Conservation (phyloP, 2,329 filamentous ascomycete genomes). For the Cordyceps cateniannulata region DNA sequence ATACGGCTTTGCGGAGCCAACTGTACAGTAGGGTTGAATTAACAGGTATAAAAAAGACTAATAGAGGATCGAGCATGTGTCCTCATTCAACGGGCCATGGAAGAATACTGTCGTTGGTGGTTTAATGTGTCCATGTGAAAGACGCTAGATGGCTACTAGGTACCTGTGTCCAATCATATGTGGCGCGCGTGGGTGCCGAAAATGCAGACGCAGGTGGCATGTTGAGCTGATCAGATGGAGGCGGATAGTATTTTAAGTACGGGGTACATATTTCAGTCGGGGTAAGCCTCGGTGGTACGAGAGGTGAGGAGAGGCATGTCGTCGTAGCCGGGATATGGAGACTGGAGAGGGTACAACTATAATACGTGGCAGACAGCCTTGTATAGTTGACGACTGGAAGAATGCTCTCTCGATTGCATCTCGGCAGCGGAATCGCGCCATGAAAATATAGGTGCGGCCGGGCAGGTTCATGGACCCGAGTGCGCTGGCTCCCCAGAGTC, state of each 20-base stretch:
- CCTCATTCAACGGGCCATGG: background rate
- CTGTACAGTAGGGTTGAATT: background rate
- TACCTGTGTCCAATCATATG: background rate
- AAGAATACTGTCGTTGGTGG: background rate
- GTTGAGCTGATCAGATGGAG: conserved; percentile 6
- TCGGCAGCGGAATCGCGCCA: background rate
- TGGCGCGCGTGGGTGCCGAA: background rate
- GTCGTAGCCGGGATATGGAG: background rate
- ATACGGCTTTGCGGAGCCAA: background rate
- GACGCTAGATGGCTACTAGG: background rate
- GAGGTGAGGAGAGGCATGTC: background rate
- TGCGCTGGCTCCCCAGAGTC: background rate
- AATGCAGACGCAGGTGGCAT: background rate
- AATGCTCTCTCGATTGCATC: background rate
- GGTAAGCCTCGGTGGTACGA: conserved; percentile 1
- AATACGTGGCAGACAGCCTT: background rate
- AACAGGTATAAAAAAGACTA: background rate
- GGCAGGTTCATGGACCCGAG: background rate
- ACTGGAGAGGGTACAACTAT: background rate
- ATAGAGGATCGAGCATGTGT: background rate
- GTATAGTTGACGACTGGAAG: background rate
- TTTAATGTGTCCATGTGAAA: background rate
- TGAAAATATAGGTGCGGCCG: background rate
- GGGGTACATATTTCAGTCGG: background rate
- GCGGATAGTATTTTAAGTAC: background rate